Base-by-base conservation (phyloP, 2,329 filamentous ascomycete genomes). In the Beauveria medogensis region DNA sequence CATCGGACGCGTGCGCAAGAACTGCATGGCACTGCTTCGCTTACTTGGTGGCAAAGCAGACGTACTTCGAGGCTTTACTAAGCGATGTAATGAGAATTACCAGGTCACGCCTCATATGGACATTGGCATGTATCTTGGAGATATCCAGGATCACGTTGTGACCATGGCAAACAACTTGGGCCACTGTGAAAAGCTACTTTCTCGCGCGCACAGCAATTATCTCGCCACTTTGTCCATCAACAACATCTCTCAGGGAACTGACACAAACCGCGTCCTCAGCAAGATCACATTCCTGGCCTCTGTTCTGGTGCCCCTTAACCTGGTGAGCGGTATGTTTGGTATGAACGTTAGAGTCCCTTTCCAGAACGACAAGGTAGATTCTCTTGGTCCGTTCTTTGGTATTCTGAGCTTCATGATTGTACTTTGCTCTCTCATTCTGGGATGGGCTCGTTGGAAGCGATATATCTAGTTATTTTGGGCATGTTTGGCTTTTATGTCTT, bases 111-210 rank as follows among this genome's bases (percentile, higher is more conserved):
- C 94, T 7, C 90, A 92, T 53, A 94, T 94, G 77, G 94, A 99
- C 71, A 96, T 99, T 66, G 94, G 92, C 24, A 84, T 99, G 69
- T 99, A 99, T 71, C 83, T 99, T 41, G 91, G 91, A 69, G 94
- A 99, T 76, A 97, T 99, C 65, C 94, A 99, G 75, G 94, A 99
- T 76, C 94, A 99, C 82, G 93, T 99, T 58, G 91, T 99, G 63
- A 99, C 94, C 51, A 97, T 97, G 93, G 96, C 96, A 83, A 94
- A 90, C 67, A 99, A 96, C 74, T 76, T 99, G 68, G 86, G 86
- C 1, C 94, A 99, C 72, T 97, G 96, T 67, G 94, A 99, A 74
- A 97, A 97, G 81, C 97, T 99, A 82, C 82, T 99, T 55, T 92
- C 89, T 30, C 89, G 94, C 24, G 90, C 90, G 2, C 94, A 99